phyloP scores from a whole-genome alignment of 2,329 filamentous ascomycete genomes.

The Fusarium nygamai region DNA sequence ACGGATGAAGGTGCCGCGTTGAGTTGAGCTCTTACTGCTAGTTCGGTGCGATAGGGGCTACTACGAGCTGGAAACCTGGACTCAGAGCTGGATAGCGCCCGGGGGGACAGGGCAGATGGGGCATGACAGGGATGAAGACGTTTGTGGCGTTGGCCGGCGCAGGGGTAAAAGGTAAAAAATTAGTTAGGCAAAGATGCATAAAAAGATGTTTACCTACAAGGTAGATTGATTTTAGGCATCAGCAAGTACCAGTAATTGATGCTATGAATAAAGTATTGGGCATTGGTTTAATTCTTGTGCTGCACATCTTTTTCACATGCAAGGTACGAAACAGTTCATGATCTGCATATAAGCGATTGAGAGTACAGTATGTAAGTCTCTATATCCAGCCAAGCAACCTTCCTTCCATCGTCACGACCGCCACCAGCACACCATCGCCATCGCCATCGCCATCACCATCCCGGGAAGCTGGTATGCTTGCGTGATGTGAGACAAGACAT shows the following conservation, averaged over 20 bases:
- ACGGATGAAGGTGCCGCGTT: conserved; percentile 32
- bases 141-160: conserved; percentile 31
- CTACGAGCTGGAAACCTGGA: conserved; percentile 12
- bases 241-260: neutral
- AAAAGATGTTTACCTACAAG: conserved; percentile 1
- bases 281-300: neutral
- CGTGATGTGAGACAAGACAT: conserved; percentile 16
- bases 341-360: neutral
- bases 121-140: conserved; percentile 11
- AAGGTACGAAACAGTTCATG: neutral
- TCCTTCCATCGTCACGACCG: neutral
- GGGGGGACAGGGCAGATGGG: neutral
- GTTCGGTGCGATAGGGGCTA: conserved; percentile 1
- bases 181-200: conserved; percentile 14
- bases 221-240: neutral
- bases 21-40: conserved; percentile 30
- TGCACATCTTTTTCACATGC: neutral
- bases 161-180: conserved; percentile 19
- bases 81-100: conserved; percentile 4
- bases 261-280: neutral
- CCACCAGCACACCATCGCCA: neutral
- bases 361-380: no score
- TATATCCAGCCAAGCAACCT: neutral
- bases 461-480: conserved; percentile 19
- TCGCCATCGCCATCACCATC: neutral